phyloP scores from a whole-genome alignment of 108 stramenopile species.

The Nitzschia putrida region DNA sequence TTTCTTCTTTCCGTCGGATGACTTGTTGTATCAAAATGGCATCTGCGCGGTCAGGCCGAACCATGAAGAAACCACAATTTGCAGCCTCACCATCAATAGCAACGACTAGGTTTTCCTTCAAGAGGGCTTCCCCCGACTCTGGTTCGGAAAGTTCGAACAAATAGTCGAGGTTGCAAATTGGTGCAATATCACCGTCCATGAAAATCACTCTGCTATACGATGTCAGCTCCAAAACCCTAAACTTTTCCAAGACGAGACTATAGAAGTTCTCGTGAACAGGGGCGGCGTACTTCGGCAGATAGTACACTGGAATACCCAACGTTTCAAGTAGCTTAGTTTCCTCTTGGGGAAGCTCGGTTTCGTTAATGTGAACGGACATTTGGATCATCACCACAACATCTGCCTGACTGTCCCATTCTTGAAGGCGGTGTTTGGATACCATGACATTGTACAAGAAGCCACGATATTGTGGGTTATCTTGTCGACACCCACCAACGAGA shows the following conservation, averaged over 20 bases:
- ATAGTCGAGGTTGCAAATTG: slow-evolving; percentile 61
- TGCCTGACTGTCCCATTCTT: slow-evolving; percentile 33
- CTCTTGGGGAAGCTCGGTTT: slow-evolving; percentile 33
- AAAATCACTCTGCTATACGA: slow-evolving; percentile 67
- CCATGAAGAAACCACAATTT: slow-evolving; percentile 56
- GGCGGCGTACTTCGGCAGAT: slow-evolving; percentile 33
- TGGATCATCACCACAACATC: slow-evolving; percentile 48
- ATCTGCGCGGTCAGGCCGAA: slow-evolving; percentile 39
- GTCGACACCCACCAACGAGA: slow-evolving; percentile 38
- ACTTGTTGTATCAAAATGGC: slow-evolving; percentile 26
- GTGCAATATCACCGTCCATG: slow-evolving; percentile 70
- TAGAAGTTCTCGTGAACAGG: slow-evolving; percentile 31
- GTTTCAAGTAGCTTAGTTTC: slow-evolving; percentile 25
- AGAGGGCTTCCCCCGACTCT: background rate
- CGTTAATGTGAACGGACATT: slow-evolving; percentile 33
- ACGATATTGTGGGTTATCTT: background rate
- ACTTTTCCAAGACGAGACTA: slow-evolving; percentile 53
- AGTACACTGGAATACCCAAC: slow-evolving; percentile 32
- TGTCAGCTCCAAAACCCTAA: slow-evolving; percentile 53
- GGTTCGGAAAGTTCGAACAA: slow-evolving; percentile 53
- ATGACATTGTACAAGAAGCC: slow-evolving; percentile 50
- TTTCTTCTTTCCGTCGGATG: slow-evolving; percentile 26
- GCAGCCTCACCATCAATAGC: slow-evolving; percentile 39
- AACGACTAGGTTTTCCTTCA: slow-evolving; percentile 52
- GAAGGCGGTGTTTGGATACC: slow-evolving; percentile 38